phyloP scores from a whole-genome alignment of 352 stramenopile species.

The Phytopythium kandeliae region DNA sequence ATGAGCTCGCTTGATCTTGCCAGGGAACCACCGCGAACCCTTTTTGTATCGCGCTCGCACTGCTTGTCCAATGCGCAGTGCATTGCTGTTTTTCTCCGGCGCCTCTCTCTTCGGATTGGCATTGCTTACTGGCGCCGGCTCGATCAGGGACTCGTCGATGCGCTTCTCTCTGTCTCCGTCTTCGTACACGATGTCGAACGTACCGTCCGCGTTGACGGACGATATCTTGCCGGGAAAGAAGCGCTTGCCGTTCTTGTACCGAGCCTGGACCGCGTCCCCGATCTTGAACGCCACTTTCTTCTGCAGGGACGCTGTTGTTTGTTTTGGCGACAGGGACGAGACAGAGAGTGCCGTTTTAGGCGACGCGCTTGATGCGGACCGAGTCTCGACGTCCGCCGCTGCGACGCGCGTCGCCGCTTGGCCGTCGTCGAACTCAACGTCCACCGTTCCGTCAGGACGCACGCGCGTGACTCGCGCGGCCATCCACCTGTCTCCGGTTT shows the following conservation, averaged over 20 bases:
- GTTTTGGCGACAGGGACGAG: slow-evolving; percentile 13
- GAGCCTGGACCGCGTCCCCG: slow-evolving; percentile 30
- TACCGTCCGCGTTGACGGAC: slow-evolving; percentile 38
- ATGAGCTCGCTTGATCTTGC: slow-evolving; percentile 41
- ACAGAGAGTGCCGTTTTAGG: not conserved
- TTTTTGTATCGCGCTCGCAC: slow-evolving; percentile 18
- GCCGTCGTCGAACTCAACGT: slow-evolving; percentile 59
- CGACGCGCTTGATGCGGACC: not conserved
- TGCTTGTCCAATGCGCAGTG: slow-evolving; percentile 20
- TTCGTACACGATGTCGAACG: slow-evolving; percentile 65
- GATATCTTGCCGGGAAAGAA: slow-evolving; percentile 42
- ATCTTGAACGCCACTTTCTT: slow-evolving; percentile 13
- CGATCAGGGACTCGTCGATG: slow-evolving; percentile 20
- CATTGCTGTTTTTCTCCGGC: not conserved
- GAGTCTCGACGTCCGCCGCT: slow-evolving; percentile 11
- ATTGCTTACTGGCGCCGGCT: slow-evolving; percentile 11
- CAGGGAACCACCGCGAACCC: slow-evolving; percentile 28
- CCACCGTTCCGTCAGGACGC: slow-evolving; percentile 50
- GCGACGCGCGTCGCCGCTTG: slow-evolving; percentile 33
- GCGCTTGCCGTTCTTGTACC: slow-evolving; percentile 39
- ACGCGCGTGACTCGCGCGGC: slow-evolving; percentile 50
- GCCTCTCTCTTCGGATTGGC: slow-evolving; percentile 6
- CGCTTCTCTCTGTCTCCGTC: slow-evolving; percentile 39
- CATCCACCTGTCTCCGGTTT: slow-evolving; percentile 60
- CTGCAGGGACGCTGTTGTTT: not conserved